Evolutionary conservation across 2,329 filamentous ascomycete species (phyloP), one percentile per base, ranked within the genome.

Genomic region (Aureobasidium leucospermi): DNA sequence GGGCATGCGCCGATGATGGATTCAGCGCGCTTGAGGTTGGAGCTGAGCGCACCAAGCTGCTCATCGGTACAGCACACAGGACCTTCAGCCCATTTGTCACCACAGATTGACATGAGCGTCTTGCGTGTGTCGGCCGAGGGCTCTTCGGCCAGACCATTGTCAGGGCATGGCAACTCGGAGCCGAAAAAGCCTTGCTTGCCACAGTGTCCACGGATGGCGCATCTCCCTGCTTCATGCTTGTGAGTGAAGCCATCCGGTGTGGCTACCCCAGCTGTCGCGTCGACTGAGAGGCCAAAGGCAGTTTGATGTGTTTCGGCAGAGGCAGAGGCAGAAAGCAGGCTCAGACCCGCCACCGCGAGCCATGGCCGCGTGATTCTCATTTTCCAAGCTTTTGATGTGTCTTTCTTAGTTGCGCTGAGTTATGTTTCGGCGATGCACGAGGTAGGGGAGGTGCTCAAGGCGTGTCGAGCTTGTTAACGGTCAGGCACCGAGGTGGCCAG

Each of bases 1-100:
- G 94, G 94, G 72, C 94, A 99, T 9, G 91, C 90, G 29, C 91
- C 86, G 71, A 99, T 91, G 69, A 99, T 88, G 61, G 87, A 85
- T 67, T 92, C 90, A 1, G 91, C 93, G 23, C 90, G 90, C 65
- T 89, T 87, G 60, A 99, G 81, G 69, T 96, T 95, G 62, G 84
- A 87, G 67, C 89, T 87, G 63, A 99, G 84, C 1, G 87, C 81
- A 67, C 89, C 83, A 60, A 99, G 80, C 88, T 92, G 94, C 45
- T 89, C 86, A 49, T 84, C 77, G 52, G 82, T 83, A 71, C 94
- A 99, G 76, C 94, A 99, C 10, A 97, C 86, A 3, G 90, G 85
- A 0, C 88, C 87, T 46, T 88, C 80, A 61, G 80, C 83, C 94
- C 94, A 99, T 75, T 94, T 87, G 36, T 85, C 79, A 42, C 95